phyloP scores from a whole-genome alignment of 2,329 filamentous ascomycete species.

The Xylaria sp. region DNA sequence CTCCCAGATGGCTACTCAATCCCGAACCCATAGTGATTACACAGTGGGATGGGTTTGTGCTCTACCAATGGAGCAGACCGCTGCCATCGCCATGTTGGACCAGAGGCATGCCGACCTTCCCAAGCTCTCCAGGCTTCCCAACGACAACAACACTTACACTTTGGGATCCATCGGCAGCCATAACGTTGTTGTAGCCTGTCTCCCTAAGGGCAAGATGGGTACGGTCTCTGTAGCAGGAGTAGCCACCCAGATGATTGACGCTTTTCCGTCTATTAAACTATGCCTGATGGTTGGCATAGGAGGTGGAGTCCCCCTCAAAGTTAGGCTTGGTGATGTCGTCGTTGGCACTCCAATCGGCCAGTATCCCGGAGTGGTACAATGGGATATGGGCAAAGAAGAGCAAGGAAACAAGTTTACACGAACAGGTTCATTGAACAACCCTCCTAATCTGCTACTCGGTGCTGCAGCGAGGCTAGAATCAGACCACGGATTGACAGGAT shows the following conservation, averaged over 20 bases:
- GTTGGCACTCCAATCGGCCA: constrained; percentile 36
- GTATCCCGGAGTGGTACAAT: constrained; percentile 42
- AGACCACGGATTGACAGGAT: constrained; percentile 19
- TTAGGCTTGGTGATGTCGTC: constrained; percentile 45
- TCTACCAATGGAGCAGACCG: constrained; percentile 13
- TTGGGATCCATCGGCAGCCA: constrained; percentile 41
- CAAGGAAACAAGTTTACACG: constrained; percentile 34
- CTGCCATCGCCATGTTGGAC: constrained; percentile 20
- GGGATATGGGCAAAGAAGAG: constrained; percentile 42
- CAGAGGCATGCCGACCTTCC: neutral
- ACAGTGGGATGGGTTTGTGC: constrained; percentile 16
- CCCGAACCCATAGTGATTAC: constrained; percentile 5
- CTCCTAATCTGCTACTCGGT: constrained; percentile 38
- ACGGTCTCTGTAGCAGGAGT: constrained; percentile 49
- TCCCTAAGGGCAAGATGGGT: constrained; percentile 47
- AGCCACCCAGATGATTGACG: constrained; percentile 47
- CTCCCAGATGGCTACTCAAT: neutral
- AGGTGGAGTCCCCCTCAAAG: constrained; percentile 40
- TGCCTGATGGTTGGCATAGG: constrained; percentile 59
- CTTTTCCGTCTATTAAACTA: constrained; percentile 52
- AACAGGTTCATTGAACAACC: constrained; percentile 41
- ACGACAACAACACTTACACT: constrained; percentile 38
- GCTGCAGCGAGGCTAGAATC: constrained; percentile 37
- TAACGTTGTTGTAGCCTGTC: constrained; percentile 43
- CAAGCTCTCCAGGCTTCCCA: neutral